phyloP scores from a whole-genome alignment of 1,284 basidiomycete species.

The Mrakiaceae sp. region DNA sequence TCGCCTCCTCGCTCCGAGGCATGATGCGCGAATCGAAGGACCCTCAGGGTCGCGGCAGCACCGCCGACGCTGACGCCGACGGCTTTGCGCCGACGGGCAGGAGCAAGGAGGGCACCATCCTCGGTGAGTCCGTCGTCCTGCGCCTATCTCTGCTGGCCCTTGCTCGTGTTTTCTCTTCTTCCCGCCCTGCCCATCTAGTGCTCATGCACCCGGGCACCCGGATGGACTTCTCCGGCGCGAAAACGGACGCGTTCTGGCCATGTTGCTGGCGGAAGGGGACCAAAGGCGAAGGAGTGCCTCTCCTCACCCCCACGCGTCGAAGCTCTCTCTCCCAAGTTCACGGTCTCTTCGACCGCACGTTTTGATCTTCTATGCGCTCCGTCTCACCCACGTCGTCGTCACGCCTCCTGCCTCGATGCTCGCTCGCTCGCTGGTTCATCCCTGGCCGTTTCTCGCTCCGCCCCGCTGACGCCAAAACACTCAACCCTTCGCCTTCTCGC shows the following conservation, averaged over 20 bases:
- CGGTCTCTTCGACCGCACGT: too few species aligned
- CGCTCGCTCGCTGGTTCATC: not conserved
- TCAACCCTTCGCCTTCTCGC: not conserved
- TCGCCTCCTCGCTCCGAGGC: not conserved
- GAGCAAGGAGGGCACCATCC: conserved; percentile 4
- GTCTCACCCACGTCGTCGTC: not conserved
- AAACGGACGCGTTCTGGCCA: not conserved
- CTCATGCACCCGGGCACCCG: too few species aligned
- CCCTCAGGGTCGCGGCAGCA: not conserved
- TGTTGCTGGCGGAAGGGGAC: not conserved
- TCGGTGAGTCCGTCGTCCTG: conserved; percentile 1
- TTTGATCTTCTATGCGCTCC: not conserved
- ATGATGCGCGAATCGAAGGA: conserved; percentile 11
- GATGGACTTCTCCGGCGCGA: not conserved
- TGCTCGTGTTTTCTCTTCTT: not conserved
- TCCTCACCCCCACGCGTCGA: too few species aligned
- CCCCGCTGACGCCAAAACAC: not conserved
- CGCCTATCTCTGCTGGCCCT: too few species aligned
- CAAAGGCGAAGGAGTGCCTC: not conserved
- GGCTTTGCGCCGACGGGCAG: not conserved
- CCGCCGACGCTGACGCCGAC: not conserved
- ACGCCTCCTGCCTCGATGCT: not conserved
- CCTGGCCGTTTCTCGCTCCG: not conserved
- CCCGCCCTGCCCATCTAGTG: too few species aligned
- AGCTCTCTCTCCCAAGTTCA: too few species aligned